phyloP scores from a whole-genome alignment of 352 stramenopile genomes.

The Pythium volutum region DNA sequence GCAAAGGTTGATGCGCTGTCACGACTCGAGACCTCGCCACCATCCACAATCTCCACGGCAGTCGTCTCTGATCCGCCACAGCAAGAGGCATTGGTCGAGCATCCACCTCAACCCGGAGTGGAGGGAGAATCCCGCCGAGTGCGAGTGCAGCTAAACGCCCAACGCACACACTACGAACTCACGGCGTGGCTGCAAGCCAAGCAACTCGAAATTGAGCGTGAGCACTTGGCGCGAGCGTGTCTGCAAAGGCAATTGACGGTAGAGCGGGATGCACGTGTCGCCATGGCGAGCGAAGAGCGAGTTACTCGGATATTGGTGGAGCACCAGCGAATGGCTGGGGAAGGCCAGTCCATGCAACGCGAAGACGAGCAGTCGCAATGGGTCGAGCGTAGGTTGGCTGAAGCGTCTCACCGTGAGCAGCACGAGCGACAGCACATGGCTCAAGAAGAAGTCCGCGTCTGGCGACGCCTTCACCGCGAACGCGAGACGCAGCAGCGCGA shows the following conservation, averaged over 20 bases:
- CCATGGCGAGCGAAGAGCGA: conserved; percentile 30
- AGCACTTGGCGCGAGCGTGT: conserved; percentile 21
- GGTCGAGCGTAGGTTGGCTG: background rate
- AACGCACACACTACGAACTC: conserved; percentile 7
- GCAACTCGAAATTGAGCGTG: conserved; percentile 23
- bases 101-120: background rate
- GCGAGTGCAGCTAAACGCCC: background rate
- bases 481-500: conserved; percentile 11
- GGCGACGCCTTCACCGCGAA: background rate
- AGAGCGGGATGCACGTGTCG: background rate
- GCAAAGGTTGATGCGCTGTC: background rate
- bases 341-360: background rate
- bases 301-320: background rate
- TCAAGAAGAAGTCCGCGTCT: conserved; percentile 13
- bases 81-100: no score
- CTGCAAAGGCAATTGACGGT: conserved; percentile 12
- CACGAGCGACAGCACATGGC: conserved; percentile 11
- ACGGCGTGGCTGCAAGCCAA: conserved; percentile 17
- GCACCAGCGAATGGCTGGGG: background rate
- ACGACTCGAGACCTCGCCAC: background rate
- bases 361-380: conserved; percentile 7
- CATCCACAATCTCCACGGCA: background rate
- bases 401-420: background rate
- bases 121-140: background rate
- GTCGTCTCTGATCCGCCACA: no score